Conservation (phyloP, 306 rosid species). For the Arachis stenosperma region DNA sequence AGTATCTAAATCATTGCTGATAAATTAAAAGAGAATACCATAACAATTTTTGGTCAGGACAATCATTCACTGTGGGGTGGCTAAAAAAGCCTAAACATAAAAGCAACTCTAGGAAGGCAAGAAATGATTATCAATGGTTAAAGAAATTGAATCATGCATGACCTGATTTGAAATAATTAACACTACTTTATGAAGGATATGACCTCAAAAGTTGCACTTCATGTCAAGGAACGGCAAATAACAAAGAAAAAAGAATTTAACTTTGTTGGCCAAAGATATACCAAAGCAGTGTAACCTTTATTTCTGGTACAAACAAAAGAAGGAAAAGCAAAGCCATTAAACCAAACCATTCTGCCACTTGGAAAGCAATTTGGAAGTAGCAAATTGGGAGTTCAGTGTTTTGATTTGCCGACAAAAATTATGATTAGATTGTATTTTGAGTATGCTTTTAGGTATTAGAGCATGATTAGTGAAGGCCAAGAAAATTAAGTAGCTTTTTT, state of each 20-base stretch:
- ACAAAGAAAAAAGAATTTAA: not conserved
- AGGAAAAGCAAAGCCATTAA: slow-evolving; percentile 32
- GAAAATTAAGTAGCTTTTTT: not conserved
- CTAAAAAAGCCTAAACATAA: slow-evolving; percentile 32
- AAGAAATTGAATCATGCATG: slow-evolving; percentile 30
- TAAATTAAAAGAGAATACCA: slow-evolving; percentile 1
- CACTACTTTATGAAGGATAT: slow-evolving; percentile 17
- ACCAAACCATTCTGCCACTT: slow-evolving; percentile 36
- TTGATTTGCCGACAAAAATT: not conserved
- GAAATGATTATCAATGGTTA: slow-evolving; percentile 36
- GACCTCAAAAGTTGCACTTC: slow-evolving; percentile 31
- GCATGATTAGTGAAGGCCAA: not conserved
- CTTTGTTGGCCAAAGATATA: slow-evolving; percentile 29
- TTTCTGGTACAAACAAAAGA: slow-evolving; percentile 26
- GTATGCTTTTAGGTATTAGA: not conserved
- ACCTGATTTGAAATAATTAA: slow-evolving; percentile 16
- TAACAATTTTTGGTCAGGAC: slow-evolving; percentile 4
- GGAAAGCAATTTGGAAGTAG: slow-evolving; percentile 12
- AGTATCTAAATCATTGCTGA: not conserved
- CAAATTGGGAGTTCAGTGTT: not conserved
- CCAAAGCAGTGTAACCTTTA: slow-evolving; percentile 40
- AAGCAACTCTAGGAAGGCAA: slow-evolving; percentile 36
- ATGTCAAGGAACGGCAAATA: slow-evolving; percentile 22
- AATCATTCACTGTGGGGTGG: slow-evolving; percentile 8
- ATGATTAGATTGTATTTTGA: not conserved